A percentile compares a stretch with the other conserved stretches of the same genome.
Conservation (phyloP, 495 filamentous ascomycete genomes). For the Glutinoglossum americanum region DNA sequence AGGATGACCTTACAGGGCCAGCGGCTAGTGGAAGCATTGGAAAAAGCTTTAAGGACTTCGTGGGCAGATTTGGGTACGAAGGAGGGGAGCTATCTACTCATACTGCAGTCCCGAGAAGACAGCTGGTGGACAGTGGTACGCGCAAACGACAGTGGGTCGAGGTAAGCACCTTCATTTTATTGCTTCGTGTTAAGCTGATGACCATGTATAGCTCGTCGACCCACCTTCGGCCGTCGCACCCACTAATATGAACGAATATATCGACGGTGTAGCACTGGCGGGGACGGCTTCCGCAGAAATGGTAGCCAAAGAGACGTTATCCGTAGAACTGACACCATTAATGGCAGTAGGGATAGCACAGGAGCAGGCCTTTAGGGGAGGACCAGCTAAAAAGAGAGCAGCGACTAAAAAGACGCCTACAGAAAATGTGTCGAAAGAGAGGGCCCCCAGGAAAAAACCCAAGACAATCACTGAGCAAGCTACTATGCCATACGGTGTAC, state of each 20-base stretch:
- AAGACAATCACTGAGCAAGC: constrained; percentile 73
- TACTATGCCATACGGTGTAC: constrained; percentile 47
- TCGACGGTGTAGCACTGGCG: neutral
- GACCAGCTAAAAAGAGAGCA: neutral
- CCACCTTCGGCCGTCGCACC: neutral
- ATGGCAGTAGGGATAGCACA: neutral
- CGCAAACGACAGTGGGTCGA: constrained; percentile 6
- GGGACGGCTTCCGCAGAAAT: neutral
- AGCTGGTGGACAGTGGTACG: neutral
- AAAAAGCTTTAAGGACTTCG: neutral
- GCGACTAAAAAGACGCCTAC: constrained; percentile 21
- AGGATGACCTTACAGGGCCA: neutral
- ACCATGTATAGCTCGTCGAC: neutral
- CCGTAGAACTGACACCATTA: neutral
- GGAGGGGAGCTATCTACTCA: neutral
- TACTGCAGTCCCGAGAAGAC: neutral
- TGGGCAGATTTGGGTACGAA: neutral
- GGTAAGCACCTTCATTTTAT: neutral
- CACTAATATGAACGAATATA: neutral
- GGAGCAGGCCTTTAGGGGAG: neutral
- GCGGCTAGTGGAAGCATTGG: neutral
- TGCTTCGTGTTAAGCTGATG: constrained; percentile 1
- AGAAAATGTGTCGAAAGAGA: constrained; percentile 1
- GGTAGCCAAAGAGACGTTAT: neutral
- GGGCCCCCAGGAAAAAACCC: constrained; percentile 47